Base-by-base conservation (phyloP, 1,139 yeast species). In the Scheffersomyces illinoinensis region DNA sequence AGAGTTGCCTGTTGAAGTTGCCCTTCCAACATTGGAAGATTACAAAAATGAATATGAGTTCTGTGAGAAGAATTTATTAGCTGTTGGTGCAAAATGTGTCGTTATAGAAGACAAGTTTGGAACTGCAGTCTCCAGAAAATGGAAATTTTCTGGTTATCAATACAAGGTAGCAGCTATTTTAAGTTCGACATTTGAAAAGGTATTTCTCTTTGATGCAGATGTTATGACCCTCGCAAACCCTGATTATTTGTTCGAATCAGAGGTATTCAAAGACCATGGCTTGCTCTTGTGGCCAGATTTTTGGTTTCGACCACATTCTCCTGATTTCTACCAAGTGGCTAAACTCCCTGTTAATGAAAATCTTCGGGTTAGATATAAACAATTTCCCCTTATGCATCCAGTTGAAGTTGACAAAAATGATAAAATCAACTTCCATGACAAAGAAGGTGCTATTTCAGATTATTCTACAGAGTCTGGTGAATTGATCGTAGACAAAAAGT, bases 71-170 rank as follows among this genome's bases (percentile, higher is more conserved):
- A 56, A 68, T 2, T 65, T 76, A 53, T 76, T 78, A 1, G 59
- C 59, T 47, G 59, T 72, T 46, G 66, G 71, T 56, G 78, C 79
- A 1, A 61, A 61, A 43, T 76, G 79, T 66, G 73, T 75, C 1
- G 71, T 74, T 12, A 63, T 56, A n/a, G 52, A 53, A 8, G 49
- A 54, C 10, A 20, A 49, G 18, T 24, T 56, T 14, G 58, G 58
- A 6, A 14, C 46, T 17, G n/a, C 48, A 5, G 54, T 46, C 24
- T 33, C 46, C 51, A n/a, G 21, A 10, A 52, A 50, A 33, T 54
- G 53, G 53, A 23, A 21, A 5, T 47, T 58, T 20, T 20, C 53
- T 3, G 49, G 52, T 2, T 66, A 65, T 56, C 68, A 66, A 56
- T 65, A 59, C 58, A 66, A 66, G 53, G 58, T 63, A 3, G 54